Evolutionary conservation across 2,329 filamentous ascomycete genomes (phyloP).

Genomic region (Cryphonectria nitschkei): DNA sequence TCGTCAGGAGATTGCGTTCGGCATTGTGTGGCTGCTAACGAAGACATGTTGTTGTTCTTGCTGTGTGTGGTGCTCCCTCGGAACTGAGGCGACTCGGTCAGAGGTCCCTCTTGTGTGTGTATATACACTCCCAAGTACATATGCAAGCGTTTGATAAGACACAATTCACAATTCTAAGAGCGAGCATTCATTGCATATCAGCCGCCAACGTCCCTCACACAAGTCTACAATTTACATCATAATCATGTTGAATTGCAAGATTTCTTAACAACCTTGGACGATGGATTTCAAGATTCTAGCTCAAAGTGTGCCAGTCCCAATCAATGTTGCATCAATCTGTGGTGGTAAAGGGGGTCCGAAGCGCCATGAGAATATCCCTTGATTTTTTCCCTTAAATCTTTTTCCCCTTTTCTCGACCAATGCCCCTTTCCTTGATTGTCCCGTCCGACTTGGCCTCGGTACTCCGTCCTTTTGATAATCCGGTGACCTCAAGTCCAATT

Average conservation of each 20-base stretch:
- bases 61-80: background rate
- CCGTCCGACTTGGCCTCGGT: background rate
- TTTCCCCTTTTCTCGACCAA: background rate
- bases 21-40: background rate
- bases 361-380: background rate
- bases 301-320: slow-evolving; percentile 1
- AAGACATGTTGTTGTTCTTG: background rate
- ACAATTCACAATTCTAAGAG: background rate
- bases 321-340: slow-evolving; percentile 2
- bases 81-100: background rate
- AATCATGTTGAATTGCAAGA: background rate
- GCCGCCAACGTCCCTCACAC: background rate
- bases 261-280: background rate
- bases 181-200: background rate
- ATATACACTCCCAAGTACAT: background rate
- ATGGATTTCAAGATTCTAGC: background rate
- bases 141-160: background rate
- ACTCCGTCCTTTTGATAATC: background rate
- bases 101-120: background rate
- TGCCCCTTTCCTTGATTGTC: background rate
- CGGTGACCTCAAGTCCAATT: background rate
- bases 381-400: background rate
- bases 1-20: background rate
- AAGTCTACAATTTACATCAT: background rate
- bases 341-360: background rate